Conservation (phyloP, 2,329 filamentous ascomycete genomes). For the Pseudogymnoascus sp. region DNA sequence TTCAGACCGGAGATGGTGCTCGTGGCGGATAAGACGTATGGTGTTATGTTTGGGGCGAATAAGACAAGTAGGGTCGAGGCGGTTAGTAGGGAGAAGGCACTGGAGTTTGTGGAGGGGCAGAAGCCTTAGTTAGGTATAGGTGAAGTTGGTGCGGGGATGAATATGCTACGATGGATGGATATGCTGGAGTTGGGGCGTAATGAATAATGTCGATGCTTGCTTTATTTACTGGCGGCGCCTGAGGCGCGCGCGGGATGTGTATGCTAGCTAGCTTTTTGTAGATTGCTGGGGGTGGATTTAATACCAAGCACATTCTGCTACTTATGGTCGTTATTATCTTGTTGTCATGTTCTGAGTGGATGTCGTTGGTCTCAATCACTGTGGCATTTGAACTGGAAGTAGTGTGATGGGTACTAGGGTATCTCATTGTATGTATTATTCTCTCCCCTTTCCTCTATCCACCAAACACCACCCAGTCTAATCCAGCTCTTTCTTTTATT, state of each 20-base stretch:
- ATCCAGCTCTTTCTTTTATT: background rate
- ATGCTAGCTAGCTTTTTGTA: slow-evolving; percentile 2
- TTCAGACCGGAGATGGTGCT: slow-evolving; percentile 95
- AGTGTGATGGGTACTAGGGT: background rate
- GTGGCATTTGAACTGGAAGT: background rate
- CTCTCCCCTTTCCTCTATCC: background rate
- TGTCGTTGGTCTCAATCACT: background rate
- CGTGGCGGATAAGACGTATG: slow-evolving; percentile 96
- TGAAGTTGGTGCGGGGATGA: background rate
- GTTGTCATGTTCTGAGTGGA: background rate
- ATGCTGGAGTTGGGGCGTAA: background rate
- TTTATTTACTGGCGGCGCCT: background rate
- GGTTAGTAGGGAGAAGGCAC: slow-evolving; percentile 74
- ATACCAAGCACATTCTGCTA: background rate
- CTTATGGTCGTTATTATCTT: background rate
- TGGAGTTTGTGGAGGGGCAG: slow-evolving; percentile 91
- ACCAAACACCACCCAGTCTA: background rate
- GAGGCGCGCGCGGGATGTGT: background rate
- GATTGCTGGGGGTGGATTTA: background rate
- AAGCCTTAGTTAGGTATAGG: slow-evolving; percentile 16
- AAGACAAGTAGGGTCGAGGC: slow-evolving; percentile 94
- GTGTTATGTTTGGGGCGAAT: slow-evolving; percentile 79
- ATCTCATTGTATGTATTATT: slow-evolving; percentile 5
- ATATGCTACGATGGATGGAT: background rate
- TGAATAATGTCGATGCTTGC: background rate